These are phyloP conservation scores for Colletotrichum costaricense DNA, from an alignment of 2,329 filamentous ascomycete genomes.

Conservation along the genomic window DNA sequence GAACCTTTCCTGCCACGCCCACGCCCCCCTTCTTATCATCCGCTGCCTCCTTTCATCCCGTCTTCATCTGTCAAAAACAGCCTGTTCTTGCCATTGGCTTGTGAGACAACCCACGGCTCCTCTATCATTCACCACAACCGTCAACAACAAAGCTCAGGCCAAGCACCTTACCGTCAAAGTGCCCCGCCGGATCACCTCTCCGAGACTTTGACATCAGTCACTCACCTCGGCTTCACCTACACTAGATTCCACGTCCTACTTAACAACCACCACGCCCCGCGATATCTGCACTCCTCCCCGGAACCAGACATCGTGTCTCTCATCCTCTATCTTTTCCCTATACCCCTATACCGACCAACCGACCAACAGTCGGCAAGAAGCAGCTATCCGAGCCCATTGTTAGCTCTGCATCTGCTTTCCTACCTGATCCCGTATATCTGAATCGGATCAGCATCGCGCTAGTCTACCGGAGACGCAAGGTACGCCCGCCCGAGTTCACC, in stretches of 20 bases:
- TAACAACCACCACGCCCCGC: slow-evolving; percentile 21
- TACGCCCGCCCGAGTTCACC: slow-evolving; percentile 31
- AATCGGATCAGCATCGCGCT: slow-evolving; percentile 35
- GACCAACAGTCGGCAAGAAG: slow-evolving; percentile 13
- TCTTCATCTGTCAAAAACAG: slow-evolving; percentile 17
- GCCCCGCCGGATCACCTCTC: slow-evolving; percentile 28
- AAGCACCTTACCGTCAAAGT: slow-evolving; percentile 8
- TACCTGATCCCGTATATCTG: slow-evolving; percentile 35
- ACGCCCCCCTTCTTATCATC: background rate
- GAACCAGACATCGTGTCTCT: slow-evolving; percentile 26
- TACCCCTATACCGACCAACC: slow-evolving; percentile 4
- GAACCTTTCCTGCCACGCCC: background rate
- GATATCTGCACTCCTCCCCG: slow-evolving; percentile 32
- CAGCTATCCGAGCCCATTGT: slow-evolving; percentile 32
- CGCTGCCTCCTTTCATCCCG: slow-evolving; percentile 21
- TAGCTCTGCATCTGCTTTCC: slow-evolving; percentile 27
- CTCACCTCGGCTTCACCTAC: background rate
- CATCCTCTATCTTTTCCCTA: slow-evolving; percentile 1
- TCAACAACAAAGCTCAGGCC: slow-evolving; percentile 1
- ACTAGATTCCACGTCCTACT: background rate
- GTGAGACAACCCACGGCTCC: slow-evolving; percentile 17
- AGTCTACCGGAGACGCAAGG: slow-evolving; percentile 34
- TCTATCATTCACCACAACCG: slow-evolving; percentile 1
- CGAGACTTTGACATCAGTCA: slow-evolving; percentile 31
- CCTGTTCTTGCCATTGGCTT: slow-evolving; percentile 20